These are phyloP conservation scores for Manihot esculenta DNA, from an alignment of 441 rosid species.

Conservation along the genomic window DNA sequence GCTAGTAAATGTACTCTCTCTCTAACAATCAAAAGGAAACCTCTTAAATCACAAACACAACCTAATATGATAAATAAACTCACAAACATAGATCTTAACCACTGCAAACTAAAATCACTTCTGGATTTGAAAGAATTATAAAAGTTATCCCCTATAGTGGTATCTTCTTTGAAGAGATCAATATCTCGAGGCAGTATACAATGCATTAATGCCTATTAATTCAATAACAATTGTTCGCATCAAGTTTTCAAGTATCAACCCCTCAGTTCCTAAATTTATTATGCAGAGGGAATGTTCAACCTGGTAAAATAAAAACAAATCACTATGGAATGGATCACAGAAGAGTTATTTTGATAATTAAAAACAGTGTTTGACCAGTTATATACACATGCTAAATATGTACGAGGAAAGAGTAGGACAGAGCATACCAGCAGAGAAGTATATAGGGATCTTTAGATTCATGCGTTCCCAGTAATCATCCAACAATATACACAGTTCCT, in stretches of 20 bases:
- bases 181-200: background rate
- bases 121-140: too few relatives aligned
- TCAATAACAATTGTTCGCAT: background rate
- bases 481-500: slow-evolving; percentile 92
- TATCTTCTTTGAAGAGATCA: background rate
- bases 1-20: background rate
- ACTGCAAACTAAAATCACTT: background rate
- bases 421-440: slow-evolving; percentile 87
- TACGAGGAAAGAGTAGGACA: slow-evolving; percentile 9
- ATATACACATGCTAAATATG: background rate
- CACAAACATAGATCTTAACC: background rate
- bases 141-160: background rate
- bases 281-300: background rate
- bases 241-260: too few relatives aligned
- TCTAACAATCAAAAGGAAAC: background rate
- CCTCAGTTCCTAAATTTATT: background rate
- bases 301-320: background rate
- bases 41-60: background rate
- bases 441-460: slow-evolving; percentile 89
- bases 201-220: background rate
- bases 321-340: background rate
- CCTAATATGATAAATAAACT: background rate
- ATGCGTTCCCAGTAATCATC: slow-evolving; percentile 98
- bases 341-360: slow-evolving; percentile 1
- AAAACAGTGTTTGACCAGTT: background rate